Evolutionary conservation across 2,329 filamentous ascomycete genomes (phyloP), one percentile per base, ranked within the genome.

Genomic region (Penicillium sp.): DNA sequence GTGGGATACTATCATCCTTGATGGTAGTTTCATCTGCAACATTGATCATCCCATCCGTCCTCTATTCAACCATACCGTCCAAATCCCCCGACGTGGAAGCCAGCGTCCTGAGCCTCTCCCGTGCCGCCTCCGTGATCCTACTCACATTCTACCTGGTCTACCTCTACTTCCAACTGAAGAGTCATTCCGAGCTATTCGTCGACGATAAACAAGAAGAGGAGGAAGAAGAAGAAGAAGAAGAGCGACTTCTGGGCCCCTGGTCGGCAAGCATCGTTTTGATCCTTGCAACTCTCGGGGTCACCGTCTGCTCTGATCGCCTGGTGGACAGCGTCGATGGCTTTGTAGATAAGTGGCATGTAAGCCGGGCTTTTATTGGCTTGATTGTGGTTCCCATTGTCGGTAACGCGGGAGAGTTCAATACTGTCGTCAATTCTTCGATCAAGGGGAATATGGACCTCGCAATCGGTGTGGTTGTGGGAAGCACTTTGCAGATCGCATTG

Each of bases 1-100:
- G 91, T 1, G 90, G 93, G 71, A 94, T 91, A 0, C 88, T 91
- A 5, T 86, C 90, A 8, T 90, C 87, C 56, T 76, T 93, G 54
- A 82, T 93, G 36, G 87, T 89, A 23, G 81, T 93, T 8, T 86
- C 88, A 13, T 88, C 92, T 29, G 88, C 87, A 35, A 87, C 86
- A 61, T 81, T 96, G 60, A 91, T 96, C 63, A 89, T 96, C 15
- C 91, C 91, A 9, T 63, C 61, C 10, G 58, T 64, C 2, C 47
- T 65, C 36, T 62, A 60, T 51, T 60, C 63, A 17, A 66, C 59
- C 7, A 59, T 58, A 10, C 51, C 53, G 5, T 52, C 55, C 23
- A 53, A 55, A 15, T 55, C 54, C 12, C 38, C 49, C 1, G 55
- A 56, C 0, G 50, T 61, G 15, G 52, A 57, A 29, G 43, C 57